Base-by-base conservation (phyloP, 1,284 basidiomycete species). In the Psilocybe mexicana region DNA sequence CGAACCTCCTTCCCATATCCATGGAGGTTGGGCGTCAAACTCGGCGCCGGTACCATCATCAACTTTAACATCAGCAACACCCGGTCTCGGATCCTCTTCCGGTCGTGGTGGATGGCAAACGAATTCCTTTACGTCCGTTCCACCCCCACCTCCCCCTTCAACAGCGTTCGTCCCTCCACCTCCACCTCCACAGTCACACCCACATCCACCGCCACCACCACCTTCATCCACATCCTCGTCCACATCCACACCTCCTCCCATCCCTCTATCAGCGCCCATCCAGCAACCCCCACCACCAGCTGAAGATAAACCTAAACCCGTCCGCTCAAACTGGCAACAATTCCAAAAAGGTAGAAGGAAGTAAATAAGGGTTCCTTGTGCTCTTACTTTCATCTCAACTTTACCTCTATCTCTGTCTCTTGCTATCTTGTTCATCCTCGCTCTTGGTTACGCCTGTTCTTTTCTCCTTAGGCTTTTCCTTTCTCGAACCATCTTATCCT, bases 251-350 rank as follows among this genome's bases (percentile, higher is more conserved):
- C 52, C 61, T 28, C 56, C 63, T 7, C 57, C 63, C 24, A 48
- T 61, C 43, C 61, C 66, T 45, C 55, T 63, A 30, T 36, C 67
- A 11, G 67, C 70, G 6, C 68, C 72, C 52, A 38, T 14, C 52
- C 24, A 14, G 23, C 28, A 42, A 23, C 52, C 52, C 35, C 52
- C 43, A 36, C 33, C 40, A 6, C 43, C 42, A 23, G 6, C 43
- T 33, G 4, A n/a, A 26, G 58, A 61, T 18, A 69, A 74, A 24
- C 58, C 69, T 38, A 69, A 71, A 38, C 72, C 73, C 6, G 63
- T 67, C 23, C 70, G 72, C 33, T 77, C 77, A 26, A 81, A 79
- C 35, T 85, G 84, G 84, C 82, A 84, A 67, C 78, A 83, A 60
- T 85, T 85, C 62, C 79, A 79, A 61, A 77, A 73, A 60, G 73